Base-by-base conservation (phyloP, 352 stramenopile species). In the Pythium utonaiense region DNA sequence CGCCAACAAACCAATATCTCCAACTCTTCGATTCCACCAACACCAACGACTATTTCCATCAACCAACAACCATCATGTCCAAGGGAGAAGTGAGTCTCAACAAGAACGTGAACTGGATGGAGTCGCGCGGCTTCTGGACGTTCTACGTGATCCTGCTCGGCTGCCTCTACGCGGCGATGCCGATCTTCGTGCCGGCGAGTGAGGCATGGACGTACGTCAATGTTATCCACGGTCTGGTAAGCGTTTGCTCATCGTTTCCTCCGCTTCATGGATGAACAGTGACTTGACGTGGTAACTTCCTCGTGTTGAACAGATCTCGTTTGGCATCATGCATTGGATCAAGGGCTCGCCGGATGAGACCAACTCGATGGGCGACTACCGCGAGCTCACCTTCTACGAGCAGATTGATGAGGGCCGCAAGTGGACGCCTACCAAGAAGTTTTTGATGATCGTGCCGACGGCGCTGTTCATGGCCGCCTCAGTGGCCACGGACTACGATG, bases 341-440 rank as follows among this genome's bases (percentile, higher is more conserved):
- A 98, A 98, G 73, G 95, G 95, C 31, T 97, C 90, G 44, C 87
- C 89, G 0, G 86, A 96, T 24, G 91, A 97, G 70, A 94, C 95
- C 60, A 95, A 80, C 53, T 69, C 66, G 31, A 91, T 97, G 69
- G 91, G 91, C 49, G 92, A 98, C 75, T 96, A 97, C 76, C 87
- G 93, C 41, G 90, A 93, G 63, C 88, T 98, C 68, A 98, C 95
- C 21, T 93, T 96, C 61, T 98, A 96, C 80, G 95, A 98, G 72
- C 95, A 98, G 75, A 92, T 98, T 48, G 91, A 98, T 62, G 88
- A 95, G 58, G 90, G 91, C 22, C 77, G 89, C 57, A 81, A 87
- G 40, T 98, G 91, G 90, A 97, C 91, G 34, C 81, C 79, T 52
- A 96, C 86, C 22, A 98, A 98, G 75, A 96, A 96, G 70, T 97